phyloP scores from a whole-genome alignment of 1,139 yeast genomes.

The Geotrichum histeridarum region DNA sequence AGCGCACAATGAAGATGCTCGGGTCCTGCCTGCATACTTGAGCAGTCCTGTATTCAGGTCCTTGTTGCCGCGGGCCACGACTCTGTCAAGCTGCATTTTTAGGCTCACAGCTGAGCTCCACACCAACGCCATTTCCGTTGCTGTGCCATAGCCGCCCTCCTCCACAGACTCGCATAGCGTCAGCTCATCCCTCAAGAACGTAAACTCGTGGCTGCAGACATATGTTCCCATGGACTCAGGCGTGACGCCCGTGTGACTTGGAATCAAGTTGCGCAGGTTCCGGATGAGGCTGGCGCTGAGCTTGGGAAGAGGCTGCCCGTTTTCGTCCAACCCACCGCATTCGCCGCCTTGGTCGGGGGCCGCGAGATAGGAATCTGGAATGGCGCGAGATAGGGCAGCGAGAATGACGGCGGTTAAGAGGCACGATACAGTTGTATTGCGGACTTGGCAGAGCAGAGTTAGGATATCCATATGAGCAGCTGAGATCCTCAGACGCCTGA shows the following conservation, averaged over 20 bases:
- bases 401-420: slow-evolving; percentile 1
- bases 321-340: slow-evolving; percentile 3
- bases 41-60: neutral
- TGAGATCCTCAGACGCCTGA: neutral
- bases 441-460: neutral
- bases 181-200: neutral
- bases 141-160: slow-evolving; percentile 4
- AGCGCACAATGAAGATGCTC: neutral
- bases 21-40: neutral
- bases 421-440: slow-evolving; percentile 1
- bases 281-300: neutral
- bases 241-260: neutral
- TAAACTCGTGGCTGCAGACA: neutral
- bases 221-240: neutral
- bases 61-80: neutral
- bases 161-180: neutral
- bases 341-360: neutral
- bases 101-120: slow-evolving; percentile 3
- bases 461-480: slow-evolving; percentile 1
- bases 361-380: neutral
- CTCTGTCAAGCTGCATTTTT: neutral
- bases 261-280: neutral
- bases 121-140: slow-evolving; percentile 4
- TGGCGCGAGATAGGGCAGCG: slow-evolving; percentile 7
- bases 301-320: slow-evolving; percentile 3